phyloP scores from a whole-genome alignment of 2,329 filamentous ascomycete species.

The Curvularia verruculosa region DNA sequence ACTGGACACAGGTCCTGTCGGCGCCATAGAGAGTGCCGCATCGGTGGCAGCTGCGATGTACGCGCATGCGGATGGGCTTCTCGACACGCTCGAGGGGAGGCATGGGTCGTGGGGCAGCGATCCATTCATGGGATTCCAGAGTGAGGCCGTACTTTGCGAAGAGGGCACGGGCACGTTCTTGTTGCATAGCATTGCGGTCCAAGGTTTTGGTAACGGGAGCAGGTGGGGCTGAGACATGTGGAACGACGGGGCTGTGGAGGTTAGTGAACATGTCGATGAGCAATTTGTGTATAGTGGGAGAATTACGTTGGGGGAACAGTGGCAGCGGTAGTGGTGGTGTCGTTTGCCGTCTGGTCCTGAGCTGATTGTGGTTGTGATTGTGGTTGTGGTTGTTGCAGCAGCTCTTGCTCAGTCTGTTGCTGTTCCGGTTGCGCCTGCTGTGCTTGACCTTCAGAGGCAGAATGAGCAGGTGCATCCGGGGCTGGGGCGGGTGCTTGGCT shows the following conservation, averaged over 20 bases:
- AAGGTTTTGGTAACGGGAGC: conserved; percentile 23
- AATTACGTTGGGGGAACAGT: conserved; percentile 12
- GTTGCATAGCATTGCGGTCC: conserved; percentile 46
- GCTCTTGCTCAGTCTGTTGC: neutral
- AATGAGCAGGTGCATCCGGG: conserved; percentile 17
- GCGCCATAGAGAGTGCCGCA: conserved; percentile 77
- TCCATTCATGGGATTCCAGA: conserved; percentile 49
- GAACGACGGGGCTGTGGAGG: conserved; percentile 6
- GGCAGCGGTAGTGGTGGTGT: conserved; percentile 10
- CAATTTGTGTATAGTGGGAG: neutral
- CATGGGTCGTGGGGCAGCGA: conserved; percentile 31
- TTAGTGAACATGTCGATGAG: conserved; percentile 2
- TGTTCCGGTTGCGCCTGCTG: neutral
- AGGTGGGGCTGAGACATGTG: conserved; percentile 13
- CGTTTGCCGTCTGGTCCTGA: conserved; percentile 8
- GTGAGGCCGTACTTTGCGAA: conserved; percentile 53
- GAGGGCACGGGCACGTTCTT: conserved; percentile 49
- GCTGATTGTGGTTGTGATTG: neutral
- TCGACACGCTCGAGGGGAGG: conserved; percentile 63
- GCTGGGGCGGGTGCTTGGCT: conserved; percentile 7
- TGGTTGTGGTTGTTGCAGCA: neutral
- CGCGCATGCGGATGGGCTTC: conserved; percentile 78
- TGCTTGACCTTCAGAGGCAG: conserved; percentile 2
- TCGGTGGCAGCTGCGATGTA: conserved; percentile 79
- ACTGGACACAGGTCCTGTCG: conserved; percentile 75